Conservation (phyloP, 768 basidiomycete genomes). For the Russula abietina region DNA sequence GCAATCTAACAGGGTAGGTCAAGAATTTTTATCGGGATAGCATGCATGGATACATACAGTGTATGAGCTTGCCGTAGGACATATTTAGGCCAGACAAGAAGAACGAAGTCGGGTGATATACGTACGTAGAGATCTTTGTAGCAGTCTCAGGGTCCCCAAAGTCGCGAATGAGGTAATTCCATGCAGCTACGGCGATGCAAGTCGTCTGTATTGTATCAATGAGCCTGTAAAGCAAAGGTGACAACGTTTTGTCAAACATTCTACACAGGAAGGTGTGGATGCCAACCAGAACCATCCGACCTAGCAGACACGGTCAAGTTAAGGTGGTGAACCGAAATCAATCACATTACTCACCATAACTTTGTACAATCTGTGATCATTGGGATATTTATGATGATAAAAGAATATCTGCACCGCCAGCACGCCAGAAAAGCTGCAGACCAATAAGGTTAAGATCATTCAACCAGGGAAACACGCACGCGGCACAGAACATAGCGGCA, state of each 20-base stretch:
- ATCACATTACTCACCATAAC: not conserved
- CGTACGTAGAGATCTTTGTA: not conserved
- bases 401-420: slow-evolving; percentile 6
- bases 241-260: not conserved
- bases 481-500: not conserved
- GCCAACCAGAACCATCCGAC: slow-evolving; percentile 7
- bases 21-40: not conserved
- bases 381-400: not conserved
- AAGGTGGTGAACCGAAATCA: not conserved
- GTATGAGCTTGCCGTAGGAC: not conserved
- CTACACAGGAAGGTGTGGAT: not conserved
- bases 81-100: not conserved
- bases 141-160: not conserved
- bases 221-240: not conserved
- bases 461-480: not conserved
- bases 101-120: not conserved
- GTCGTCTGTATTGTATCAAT: slow-evolving; percentile 3
- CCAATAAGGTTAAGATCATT: not conserved
- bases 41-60: not conserved
- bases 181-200: not conserved
- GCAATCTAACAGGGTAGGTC: not conserved
- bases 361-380: slow-evolving; percentile 5
- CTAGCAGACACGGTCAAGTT: not conserved
- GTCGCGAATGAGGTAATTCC: not conserved
- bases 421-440: slow-evolving; percentile 2